These are phyloP conservation scores for Coemansia aciculifera DNA, from an alignment of 192 early-diverging fungal genomes.

Conservation along the genomic window DNA sequence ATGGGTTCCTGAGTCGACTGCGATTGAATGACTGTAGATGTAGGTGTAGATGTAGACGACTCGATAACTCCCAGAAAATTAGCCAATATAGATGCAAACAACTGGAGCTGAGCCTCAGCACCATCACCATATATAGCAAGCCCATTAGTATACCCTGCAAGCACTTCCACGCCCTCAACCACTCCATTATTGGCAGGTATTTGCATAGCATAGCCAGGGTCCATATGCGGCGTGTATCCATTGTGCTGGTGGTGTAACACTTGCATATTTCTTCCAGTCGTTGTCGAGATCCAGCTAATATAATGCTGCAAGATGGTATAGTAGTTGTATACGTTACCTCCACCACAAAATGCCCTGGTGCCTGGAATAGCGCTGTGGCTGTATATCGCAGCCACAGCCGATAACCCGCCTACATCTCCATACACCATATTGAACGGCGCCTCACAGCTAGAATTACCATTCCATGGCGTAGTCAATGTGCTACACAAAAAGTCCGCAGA, in stretches of 20 bases:
- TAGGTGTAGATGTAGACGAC: too few relatives aligned
- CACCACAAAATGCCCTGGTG: slow-evolving; percentile 18
- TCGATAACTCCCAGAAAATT: neutral
- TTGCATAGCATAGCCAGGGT: neutral
- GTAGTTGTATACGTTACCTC: slow-evolving; percentile 18
- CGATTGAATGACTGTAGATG: too few relatives aligned
- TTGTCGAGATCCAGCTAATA: slow-evolving; percentile 16
- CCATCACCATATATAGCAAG: neutral
- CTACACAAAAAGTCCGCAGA: slow-evolving; percentile 20
- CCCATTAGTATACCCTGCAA: neutral
- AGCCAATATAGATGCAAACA: neutral
- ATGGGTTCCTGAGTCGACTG: too few relatives aligned
- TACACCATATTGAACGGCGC: slow-evolving; percentile 19
- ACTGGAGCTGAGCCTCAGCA: neutral
- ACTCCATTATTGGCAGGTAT: neutral
- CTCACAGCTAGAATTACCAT: slow-evolving; percentile 9
- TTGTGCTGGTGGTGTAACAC: neutral
- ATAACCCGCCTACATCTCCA: neutral
- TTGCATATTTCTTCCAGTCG: neutral
- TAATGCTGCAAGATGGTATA: slow-evolving; percentile 33
- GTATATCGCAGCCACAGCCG: slow-evolving; percentile 19
- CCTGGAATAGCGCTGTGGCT: slow-evolving; percentile 25
- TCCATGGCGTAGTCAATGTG: slow-evolving; percentile 1
- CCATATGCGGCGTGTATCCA: neutral
- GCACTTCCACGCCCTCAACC: neutral